Evolutionary conservation across 495 filamentous ascomycete species (phyloP).

Genomic region (Jackrogersella multiformis): DNA sequence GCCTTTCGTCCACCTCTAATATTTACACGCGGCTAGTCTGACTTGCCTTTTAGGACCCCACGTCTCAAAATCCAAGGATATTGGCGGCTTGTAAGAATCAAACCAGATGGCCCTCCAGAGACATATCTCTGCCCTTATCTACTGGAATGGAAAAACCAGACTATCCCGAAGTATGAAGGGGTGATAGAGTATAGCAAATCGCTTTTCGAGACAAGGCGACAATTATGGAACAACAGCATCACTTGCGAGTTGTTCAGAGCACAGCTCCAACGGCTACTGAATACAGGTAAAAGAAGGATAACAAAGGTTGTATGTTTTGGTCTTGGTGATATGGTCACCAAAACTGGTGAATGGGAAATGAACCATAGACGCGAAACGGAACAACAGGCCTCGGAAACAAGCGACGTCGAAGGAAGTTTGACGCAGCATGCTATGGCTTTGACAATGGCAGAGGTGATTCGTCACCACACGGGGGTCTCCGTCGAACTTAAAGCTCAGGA

Average conservation of each 20-base stretch:
- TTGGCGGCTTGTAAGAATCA: slow-evolving; percentile 28
- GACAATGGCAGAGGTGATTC: slow-evolving; percentile 16
- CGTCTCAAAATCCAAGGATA: slow-evolving; percentile 12
- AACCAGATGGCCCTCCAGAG: slow-evolving; percentile 44
- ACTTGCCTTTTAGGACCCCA: slow-evolving; percentile 27
- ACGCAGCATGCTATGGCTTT: slow-evolving; percentile 19
- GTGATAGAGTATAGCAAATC: slow-evolving; percentile 41
- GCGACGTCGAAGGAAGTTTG: background rate
- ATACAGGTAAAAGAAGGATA: slow-evolving; percentile 37
- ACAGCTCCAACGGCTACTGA: slow-evolving; percentile 44
- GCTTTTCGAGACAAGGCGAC: slow-evolving; percentile 1
- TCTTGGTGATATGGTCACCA: slow-evolving; percentile 48
- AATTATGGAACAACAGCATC: slow-evolving; percentile 7
- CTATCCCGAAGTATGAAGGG: slow-evolving; percentile 47
- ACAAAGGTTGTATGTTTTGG: slow-evolving; percentile 55
- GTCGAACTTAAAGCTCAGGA: slow-evolving; percentile 39
- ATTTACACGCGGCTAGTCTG: slow-evolving; percentile 1
- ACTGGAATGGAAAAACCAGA: slow-evolving; percentile 51
- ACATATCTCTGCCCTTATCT: slow-evolving; percentile 53
- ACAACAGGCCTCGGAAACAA: background rate
- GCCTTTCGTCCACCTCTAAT: background rate
- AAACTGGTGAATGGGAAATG: background rate
- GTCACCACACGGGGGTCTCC: slow-evolving; percentile 16
- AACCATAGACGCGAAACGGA: background rate
- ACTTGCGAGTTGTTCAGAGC: slow-evolving; percentile 16